phyloP scores from a whole-genome alignment of 495 filamentous ascomycete species.

The Xylaria longipes region DNA sequence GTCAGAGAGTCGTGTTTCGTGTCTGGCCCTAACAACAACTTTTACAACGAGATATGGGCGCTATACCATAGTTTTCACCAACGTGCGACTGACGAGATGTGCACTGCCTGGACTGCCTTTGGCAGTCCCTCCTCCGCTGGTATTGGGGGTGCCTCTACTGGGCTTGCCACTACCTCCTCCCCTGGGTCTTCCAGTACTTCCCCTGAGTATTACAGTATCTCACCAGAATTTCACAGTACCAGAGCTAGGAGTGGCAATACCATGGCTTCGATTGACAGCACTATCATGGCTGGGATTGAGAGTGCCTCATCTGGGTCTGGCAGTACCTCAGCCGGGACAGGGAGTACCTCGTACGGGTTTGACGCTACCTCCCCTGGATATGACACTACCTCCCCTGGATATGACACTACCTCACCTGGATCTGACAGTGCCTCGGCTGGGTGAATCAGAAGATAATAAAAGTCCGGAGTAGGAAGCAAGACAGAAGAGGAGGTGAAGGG shows the following conservation, averaged over 20 bases:
- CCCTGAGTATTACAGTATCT: background rate
- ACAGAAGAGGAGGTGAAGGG: background rate
- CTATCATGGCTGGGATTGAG: background rate
- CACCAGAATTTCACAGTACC: background rate
- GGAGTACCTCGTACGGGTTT: background rate
- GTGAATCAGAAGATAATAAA: background rate
- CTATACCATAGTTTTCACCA: background rate
- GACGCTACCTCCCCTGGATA: background rate
- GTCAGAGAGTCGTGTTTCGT: background rate
- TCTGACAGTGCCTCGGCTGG: background rate
- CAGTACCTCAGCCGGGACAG: background rate
- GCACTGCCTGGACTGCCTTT: background rate
- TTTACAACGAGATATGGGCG: constrained; percentile 8
- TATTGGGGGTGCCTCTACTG: background rate
- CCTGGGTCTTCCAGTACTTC: background rate
- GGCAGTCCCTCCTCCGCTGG: background rate
- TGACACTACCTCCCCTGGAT: background rate
- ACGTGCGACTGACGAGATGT: background rate
- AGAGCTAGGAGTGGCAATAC: background rate
- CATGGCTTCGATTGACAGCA: background rate
- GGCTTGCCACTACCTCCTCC: background rate
- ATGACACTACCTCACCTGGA: background rate
- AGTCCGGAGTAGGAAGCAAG: background rate
- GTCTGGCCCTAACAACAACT: constrained; percentile 9
- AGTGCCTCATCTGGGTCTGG: background rate